Base-by-base conservation (phyloP, 2,329 filamentous ascomycete species). In the Scedosporium dehoogii region DNA sequence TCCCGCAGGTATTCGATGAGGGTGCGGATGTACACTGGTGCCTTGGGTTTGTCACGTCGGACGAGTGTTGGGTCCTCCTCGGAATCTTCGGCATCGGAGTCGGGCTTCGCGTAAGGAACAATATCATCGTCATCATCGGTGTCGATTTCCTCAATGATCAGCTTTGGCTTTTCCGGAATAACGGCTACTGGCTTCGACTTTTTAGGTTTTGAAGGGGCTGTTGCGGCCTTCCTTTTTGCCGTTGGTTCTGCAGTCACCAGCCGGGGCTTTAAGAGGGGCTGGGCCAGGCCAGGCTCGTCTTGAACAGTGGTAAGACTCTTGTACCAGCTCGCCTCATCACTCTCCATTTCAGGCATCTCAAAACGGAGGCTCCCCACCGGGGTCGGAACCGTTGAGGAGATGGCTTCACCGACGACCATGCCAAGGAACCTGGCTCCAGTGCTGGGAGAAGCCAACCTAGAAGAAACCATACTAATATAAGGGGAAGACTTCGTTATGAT, bases 51-150 rank as follows among this genome's bases (percentile, higher is more conserved):
- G 73, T 94, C 87, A 14, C 92, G 84, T 63, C 89, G 87, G 58
- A 97, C 82, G 18, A 96, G 78, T 0, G 92, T 96, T 4, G 94
- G 88, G 68, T 99, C 96, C 44, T 97, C 92, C 63, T 97, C 92
- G 0, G 91, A 93, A 70, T 99, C 94, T 70, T 96, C 91, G 0
- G 86, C 83, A 67, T 99, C 94, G 1, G 90, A 92, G 69, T 91
- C 90, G 0, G 91, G 91, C 72, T 96, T 97, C 14, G 84, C 83
- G 68, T 97, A 96, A 0, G 90, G 84, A 2, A 85, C 78, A 1
- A 97, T 77, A 64, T 90, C 89, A 16, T 87, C 84, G 38, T 85
- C 82, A 56, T 87, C 85, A 7, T 79, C 80, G 1, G 82, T 81
- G 25, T 81, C 78, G 9, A 92, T 71, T 69, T 91, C 88, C 73